Evolutionary conservation across 2,329 filamentous ascomycete species (phyloP).

Genomic region (Clonostachys rosea): DNA sequence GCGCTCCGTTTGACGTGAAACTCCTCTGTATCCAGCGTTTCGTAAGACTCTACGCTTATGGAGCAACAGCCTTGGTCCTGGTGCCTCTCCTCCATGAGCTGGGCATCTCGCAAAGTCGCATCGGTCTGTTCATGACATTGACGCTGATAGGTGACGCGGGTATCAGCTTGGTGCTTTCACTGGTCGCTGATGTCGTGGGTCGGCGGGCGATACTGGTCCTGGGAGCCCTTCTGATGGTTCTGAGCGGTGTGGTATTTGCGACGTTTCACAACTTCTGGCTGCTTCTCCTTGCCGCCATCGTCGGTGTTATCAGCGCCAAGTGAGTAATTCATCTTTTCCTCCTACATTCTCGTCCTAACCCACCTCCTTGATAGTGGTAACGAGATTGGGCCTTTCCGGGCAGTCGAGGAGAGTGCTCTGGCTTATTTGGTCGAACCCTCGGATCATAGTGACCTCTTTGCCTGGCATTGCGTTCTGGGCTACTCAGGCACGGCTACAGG

Average conservation of each 20-base stretch:
- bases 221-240: constrained; percentile 50
- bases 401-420: constrained; percentile 56
- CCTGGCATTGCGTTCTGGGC: constrained; percentile 57
- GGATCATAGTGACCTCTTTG: constrained; percentile 50
- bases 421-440: constrained; percentile 46
- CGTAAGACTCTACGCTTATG: constrained; percentile 60
- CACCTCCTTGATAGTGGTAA: constrained; percentile 38
- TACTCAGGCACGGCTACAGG: constrained; percentile 57
- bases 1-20: constrained; percentile 37
- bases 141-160: constrained; percentile 55
- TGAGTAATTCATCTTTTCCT: background rate
- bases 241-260: constrained; percentile 52
- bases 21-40: constrained; percentile 55
- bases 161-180: constrained; percentile 54
- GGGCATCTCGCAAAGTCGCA: constrained; percentile 40
- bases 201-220: constrained; percentile 46
- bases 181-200: constrained; percentile 54
- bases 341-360: background rate
- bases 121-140: constrained; percentile 62
- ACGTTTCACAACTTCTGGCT: constrained; percentile 50
- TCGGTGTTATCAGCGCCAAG: constrained; percentile 57
- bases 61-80: constrained; percentile 50
- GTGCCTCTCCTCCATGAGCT: constrained; percentile 50
- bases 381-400: constrained; percentile 59
- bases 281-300: constrained; percentile 48